Conservation (phyloP, 2,329 filamentous ascomycete genomes). For the Apiospora rasikravindrae region DNA sequence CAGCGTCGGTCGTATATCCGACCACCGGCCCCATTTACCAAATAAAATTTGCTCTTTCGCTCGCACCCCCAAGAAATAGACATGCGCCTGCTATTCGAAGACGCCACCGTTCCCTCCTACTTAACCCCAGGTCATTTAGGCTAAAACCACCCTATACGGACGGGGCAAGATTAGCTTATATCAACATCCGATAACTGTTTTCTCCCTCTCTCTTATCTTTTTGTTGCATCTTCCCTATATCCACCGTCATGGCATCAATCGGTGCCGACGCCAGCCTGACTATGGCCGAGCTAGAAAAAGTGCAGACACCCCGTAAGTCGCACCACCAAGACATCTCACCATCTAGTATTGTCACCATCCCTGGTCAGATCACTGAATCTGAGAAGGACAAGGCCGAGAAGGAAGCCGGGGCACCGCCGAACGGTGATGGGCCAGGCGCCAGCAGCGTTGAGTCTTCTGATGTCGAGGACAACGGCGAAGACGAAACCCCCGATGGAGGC, state of each 20-base stretch:
- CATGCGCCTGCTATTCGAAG: neutral
- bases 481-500: slow-evolving; percentile 30
- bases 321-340: slow-evolving; percentile 3
- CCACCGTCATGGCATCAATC: neutral
- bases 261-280: neutral
- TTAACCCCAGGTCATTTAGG: neutral
- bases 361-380: slow-evolving; percentile 20
- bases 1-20: neutral
- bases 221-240: neutral
- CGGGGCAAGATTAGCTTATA: neutral
- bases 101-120: neutral
- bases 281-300: slow-evolving; percentile 12
- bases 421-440: neutral
- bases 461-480: neutral
- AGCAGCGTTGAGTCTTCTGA: neutral
- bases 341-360: slow-evolving; percentile 1
- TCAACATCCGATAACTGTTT: neutral
- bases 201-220: neutral
- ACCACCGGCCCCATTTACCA: neutral
- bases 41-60: slow-evolving; percentile 1
- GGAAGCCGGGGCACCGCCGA: neutral
- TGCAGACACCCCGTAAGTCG: slow-evolving; percentile 17
- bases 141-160: neutral
- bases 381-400: neutral
- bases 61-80: neutral